Evolutionary conservation across 164 flowering plant genomes (phyloP), one percentile per base, ranked within the genome.

Genomic region (Tetracentron sinense): DNA sequence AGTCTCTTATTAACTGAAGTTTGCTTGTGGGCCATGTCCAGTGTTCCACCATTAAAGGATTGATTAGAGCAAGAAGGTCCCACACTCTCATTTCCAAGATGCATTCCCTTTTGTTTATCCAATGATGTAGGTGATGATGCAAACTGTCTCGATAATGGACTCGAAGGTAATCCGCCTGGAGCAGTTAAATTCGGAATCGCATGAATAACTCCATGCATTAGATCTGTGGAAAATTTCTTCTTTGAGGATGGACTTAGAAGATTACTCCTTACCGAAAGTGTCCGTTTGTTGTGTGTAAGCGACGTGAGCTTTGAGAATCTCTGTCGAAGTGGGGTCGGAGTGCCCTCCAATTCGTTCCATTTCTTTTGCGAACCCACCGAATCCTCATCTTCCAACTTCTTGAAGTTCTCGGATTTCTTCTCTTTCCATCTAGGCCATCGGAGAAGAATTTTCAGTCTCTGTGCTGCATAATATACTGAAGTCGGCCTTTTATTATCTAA

Each of bases 151-250:
- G 87, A 80, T 35, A 72, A 66, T 6, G 85, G 73, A 54, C 75
- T 79, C 0, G 80, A 67, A 52, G 81, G 72, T 20, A 88, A 79
- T 28, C 54, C 65, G 21, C 54, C 53, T 17, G 72, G 65, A 53
- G 47, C 6, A 16, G 72, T 63, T 22, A 71, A 68, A 52, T 75
- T 76, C 14, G 88, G 87, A 65, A 83, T 65, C 22, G 87, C 78
- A 56, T 86, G 89, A 77, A 86, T 68, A 16, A 85, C 84, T 7
- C 95, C 96, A 17, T 82, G 82, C 77, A 72, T 71, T 54, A 87
- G 54, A 26, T 93, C 93, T n/a, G 89, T 74, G 17, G 96, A 91
- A n/a, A 83, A 66, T 68, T 79, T 94, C 81, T 91, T 91, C 80
- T 88, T 86, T 28, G 86, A 75, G 6, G 75, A 61, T 52, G 90